Evolutionary conservation across 805 yeast genomes (phyloP).

Genomic region (Ogataea thermomethanolica): DNA sequence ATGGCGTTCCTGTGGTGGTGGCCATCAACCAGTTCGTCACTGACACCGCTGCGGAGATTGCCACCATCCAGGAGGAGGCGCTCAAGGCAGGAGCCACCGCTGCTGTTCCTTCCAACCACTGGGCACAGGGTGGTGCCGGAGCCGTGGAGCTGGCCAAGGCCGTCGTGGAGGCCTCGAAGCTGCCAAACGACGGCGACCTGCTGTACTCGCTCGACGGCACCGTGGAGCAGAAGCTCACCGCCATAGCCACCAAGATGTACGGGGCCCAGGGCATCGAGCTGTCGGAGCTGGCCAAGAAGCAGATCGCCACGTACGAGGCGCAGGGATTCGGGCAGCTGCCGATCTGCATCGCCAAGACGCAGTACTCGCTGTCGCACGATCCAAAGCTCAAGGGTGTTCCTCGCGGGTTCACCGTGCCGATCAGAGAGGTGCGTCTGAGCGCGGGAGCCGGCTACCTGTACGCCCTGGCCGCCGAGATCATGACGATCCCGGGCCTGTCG

Average conservation of each 20-base stretch:
- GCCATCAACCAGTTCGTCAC: slow-evolving; percentile 78
- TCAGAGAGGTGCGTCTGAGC: slow-evolving; percentile 76
- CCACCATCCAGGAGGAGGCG: slow-evolving; percentile 62
- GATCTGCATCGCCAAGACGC: slow-evolving; percentile 82
- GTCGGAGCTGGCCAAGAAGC: slow-evolving; percentile 63
- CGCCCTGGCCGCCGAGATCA: slow-evolving; percentile 82
- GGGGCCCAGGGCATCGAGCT: slow-evolving; percentile 73
- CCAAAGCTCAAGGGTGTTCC: slow-evolving; percentile 83
- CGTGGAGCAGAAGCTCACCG: slow-evolving; percentile 62
- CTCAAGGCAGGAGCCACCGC: slow-evolving; percentile 74
- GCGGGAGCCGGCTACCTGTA: slow-evolving; percentile 88
- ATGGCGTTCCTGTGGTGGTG: slow-evolving; percentile 77
- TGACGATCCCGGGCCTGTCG: slow-evolving; percentile 83
- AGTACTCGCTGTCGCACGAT: slow-evolving; percentile 80
- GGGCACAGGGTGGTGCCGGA: slow-evolving; percentile 86
- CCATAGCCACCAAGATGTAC: slow-evolving; percentile 73
- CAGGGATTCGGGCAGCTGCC: slow-evolving; percentile 80
- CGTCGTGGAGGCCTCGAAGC: slow-evolving; percentile 58
- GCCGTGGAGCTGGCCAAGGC: slow-evolving; percentile 72
- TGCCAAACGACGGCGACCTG: slow-evolving; percentile 38
- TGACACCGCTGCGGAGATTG: slow-evolving; percentile 67
- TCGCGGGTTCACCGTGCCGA: slow-evolving; percentile 73
- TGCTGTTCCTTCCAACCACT: slow-evolving; percentile 79
- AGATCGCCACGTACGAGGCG: slow-evolving; percentile 61
- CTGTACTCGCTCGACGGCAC: slow-evolving; percentile 55